phyloP scores from a whole-genome alignment of 805 yeast genomes.

The Aciculoconidium aculeatum region DNA sequence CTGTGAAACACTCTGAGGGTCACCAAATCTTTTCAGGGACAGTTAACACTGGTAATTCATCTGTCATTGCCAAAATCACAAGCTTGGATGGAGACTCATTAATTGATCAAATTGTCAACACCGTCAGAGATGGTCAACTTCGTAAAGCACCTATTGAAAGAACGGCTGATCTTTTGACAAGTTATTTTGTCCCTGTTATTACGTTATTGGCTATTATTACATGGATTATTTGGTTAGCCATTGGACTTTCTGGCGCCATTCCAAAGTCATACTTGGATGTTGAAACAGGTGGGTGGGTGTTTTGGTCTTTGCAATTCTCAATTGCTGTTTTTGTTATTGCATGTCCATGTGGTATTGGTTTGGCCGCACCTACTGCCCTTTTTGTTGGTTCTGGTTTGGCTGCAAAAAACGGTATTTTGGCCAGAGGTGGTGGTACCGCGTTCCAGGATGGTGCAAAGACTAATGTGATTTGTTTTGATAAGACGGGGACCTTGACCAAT shows the following conservation, averaged over 20 bases:
- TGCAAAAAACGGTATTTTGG: conserved; percentile 69
- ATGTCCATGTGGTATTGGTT: conserved; percentile 81
- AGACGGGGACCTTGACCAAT: conserved; percentile 73
- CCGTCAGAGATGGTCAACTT: conserved; percentile 70
- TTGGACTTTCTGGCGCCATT: conserved; percentile 49
- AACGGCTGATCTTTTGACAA: conserved; percentile 61
- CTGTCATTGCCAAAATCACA: conserved; percentile 50
- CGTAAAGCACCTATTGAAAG: conserved; percentile 70
- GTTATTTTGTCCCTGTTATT: conserved; percentile 69
- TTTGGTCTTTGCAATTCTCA: conserved; percentile 74
- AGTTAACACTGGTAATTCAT: conserved; percentile 51
- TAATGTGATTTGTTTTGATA: conserved; percentile 66
- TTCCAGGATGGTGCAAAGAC: conserved; percentile 69
- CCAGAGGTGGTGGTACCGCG: conserved; percentile 78
- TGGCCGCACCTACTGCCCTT: conserved; percentile 81
- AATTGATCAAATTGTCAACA: conserved; percentile 61
- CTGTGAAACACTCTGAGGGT: conserved; percentile 52
- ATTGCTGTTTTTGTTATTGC: conserved; percentile 79
- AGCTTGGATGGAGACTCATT: conserved; percentile 60
- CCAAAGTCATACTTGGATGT: conserved; percentile 54
- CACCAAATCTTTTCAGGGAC: conserved; percentile 74
- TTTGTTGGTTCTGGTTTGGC: conserved; percentile 78
- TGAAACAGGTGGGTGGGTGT: conserved; percentile 68
- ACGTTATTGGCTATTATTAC: conserved; percentile 53
- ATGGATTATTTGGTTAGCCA: conserved; percentile 63